Evolutionary conservation across 2,329 filamentous ascomycete species (phyloP).

Genomic region (Penicillium brevicompactum): DNA sequence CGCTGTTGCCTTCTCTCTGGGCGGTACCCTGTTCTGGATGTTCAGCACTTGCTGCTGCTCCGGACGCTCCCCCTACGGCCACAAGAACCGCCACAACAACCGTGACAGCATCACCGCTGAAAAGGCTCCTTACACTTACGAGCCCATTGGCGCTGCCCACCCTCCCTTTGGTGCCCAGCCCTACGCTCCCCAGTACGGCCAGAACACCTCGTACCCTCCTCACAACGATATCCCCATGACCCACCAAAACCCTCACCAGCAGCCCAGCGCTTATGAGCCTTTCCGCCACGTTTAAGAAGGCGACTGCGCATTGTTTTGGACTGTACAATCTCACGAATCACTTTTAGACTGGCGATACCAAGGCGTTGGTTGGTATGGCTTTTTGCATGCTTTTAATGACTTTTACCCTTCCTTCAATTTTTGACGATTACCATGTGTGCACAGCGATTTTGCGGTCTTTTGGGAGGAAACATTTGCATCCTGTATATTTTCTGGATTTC

Average conservation of each 20-base stretch:
- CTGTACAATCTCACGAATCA: slow-evolving; percentile 16
- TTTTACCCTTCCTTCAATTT: slow-evolving; percentile 3
- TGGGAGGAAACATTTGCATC: slow-evolving; percentile 4
- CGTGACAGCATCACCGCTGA: slow-evolving; percentile 53
- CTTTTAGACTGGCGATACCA: slow-evolving; percentile 24
- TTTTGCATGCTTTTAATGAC: slow-evolving; percentile 17
- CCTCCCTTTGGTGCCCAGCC: slow-evolving; percentile 21
- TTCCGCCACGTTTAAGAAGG: slow-evolving; percentile 38
- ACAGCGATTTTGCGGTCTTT: not conserved
- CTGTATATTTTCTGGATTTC: slow-evolving; percentile 2
- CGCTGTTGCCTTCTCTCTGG: slow-evolving; percentile 74
- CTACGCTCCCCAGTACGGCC: slow-evolving; percentile 1
- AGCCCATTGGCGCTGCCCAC: slow-evolving; percentile 49
- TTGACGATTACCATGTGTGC: slow-evolving; percentile 13
- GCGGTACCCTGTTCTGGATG: slow-evolving; percentile 83
- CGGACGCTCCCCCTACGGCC: slow-evolving; percentile 58
- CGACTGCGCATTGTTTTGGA: not conserved
- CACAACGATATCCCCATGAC: slow-evolving; percentile 29
- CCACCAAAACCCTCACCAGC: slow-evolving; percentile 16
- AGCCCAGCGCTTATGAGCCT: slow-evolving; percentile 38
- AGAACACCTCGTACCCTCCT: slow-evolving; percentile 33
- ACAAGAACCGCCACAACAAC: slow-evolving; percentile 39
- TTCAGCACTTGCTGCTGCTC: slow-evolving; percentile 90
- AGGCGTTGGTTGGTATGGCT: slow-evolving; percentile 22
- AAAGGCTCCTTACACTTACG: slow-evolving; percentile 64